Evolutionary conservation across 164 flowering plant species (phyloP).

Genomic region (Macadamia integrifolia): DNA sequence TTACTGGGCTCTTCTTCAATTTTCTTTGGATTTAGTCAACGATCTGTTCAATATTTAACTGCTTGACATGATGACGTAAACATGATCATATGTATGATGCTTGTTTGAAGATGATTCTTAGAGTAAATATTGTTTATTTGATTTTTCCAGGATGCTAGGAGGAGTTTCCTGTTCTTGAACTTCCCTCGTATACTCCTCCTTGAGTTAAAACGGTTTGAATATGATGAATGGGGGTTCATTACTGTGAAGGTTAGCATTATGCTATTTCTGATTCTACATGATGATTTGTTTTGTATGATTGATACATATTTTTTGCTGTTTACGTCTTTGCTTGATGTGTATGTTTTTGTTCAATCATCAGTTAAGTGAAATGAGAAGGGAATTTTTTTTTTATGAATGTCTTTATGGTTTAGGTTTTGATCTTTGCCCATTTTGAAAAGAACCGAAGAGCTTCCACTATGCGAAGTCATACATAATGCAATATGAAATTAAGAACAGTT

Average conservation of each 20-base stretch:
- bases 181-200: slow-evolving; percentile 67
- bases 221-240: slow-evolving; percentile 66
- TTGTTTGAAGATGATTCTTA: not conserved
- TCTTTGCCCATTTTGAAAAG: too few species aligned
- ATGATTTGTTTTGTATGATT: not conserved
- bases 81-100: not conserved
- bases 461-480: too few species aligned
- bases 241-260: slow-evolving; percentile 60
- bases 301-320: too few species aligned
- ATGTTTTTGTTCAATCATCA: too few species aligned
- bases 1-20: too few species aligned
- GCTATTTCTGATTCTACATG: not conserved
- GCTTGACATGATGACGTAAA: not conserved
- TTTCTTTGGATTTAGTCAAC: too few species aligned
- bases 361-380: too few species aligned
- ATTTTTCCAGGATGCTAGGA: slow-evolving; percentile 53
- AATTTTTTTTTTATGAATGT: too few species aligned
- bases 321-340: too few species aligned
- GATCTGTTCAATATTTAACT: not conserved
- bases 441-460: too few species aligned
- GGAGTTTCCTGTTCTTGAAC: slow-evolving; percentile 56
- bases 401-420: too few species aligned
- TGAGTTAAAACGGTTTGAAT: slow-evolving; percentile 64
- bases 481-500: too few species aligned
- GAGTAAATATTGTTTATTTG: not conserved